Conservation (phyloP, 805 yeast species). For the Metschnikowia santaceciliae region DNA sequence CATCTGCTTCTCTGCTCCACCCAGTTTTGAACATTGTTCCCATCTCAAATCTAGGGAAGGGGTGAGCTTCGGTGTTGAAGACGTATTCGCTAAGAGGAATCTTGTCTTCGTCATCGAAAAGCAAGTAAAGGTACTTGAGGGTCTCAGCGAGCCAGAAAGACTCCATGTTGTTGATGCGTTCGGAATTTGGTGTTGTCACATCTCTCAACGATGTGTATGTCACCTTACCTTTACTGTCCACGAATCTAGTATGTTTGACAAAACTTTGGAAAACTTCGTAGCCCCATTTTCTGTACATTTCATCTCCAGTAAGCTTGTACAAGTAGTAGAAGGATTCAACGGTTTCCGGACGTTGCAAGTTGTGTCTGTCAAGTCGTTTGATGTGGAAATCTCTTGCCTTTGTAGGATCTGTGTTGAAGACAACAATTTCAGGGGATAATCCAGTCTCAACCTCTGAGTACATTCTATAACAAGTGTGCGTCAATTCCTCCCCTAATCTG, state of each 20-base stretch:
- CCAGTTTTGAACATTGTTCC: conserved; percentile 54
- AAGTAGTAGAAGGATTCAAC: conserved; percentile 82
- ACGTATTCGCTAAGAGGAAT: conserved; percentile 67
- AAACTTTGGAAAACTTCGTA: conserved; percentile 78
- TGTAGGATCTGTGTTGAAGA: conserved; percentile 58
- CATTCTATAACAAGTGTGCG: conserved; percentile 80
- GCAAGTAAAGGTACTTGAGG: conserved; percentile 60
- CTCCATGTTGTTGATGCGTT: conserved; percentile 69
- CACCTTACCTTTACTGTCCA: conserved; percentile 38
- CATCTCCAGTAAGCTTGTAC: conserved; percentile 76
- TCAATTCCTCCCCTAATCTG: conserved; percentile 66
- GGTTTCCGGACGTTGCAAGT: conserved; percentile 90
- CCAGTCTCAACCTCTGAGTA: conserved; percentile 73
- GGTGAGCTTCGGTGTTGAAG: conserved; percentile 92
- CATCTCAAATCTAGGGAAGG: conserved; percentile 70
- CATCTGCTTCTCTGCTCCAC: conserved; percentile 45
- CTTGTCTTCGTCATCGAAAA: conserved; percentile 52
- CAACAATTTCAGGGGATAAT: conserved; percentile 82
- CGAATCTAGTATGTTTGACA: conserved; percentile 51
- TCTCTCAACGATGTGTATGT: conserved; percentile 62
- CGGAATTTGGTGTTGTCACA: conserved; percentile 55
- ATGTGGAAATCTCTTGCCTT: conserved; percentile 56
- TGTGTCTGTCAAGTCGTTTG: conserved; percentile 72
- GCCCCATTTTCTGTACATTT: conserved; percentile 84
- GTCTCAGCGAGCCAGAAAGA: conserved; percentile 95